These are phyloP conservation scores for Vigna reflexopilosa DNA, from an alignment of 306 rosid species.

Conservation along the genomic window DNA sequence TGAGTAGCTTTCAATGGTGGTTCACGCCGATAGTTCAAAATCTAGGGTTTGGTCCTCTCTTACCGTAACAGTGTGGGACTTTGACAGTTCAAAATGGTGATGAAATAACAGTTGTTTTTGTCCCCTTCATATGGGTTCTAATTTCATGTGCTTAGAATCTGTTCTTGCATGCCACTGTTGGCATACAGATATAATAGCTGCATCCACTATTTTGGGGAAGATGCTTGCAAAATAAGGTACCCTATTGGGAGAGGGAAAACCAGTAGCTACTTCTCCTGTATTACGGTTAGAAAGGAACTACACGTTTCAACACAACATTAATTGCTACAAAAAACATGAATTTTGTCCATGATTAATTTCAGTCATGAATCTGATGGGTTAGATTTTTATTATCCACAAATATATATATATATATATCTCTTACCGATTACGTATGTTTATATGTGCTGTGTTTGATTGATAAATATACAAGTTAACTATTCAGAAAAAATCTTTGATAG, in stretches of 20 bases:
- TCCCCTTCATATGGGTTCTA: slow-evolving; percentile 36
- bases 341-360: too few species aligned
- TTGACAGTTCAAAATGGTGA: slow-evolving; percentile 19
- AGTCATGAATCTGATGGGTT: too few species aligned
- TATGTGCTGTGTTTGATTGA: too few species aligned
- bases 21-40: slow-evolving; percentile 39
- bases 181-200: slow-evolving; percentile 22
- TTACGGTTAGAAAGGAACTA: slow-evolving; percentile 20
- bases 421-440: too few species aligned
- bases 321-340: too few species aligned
- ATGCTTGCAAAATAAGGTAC: slow-evolving; percentile 12
- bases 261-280: neutral
- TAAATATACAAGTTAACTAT: too few species aligned
- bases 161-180: slow-evolving; percentile 43
- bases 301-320: slow-evolving; percentile 12
- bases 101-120: slow-evolving; percentile 42
- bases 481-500: too few species aligned
- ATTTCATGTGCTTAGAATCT: slow-evolving; percentile 38
- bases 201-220: slow-evolving; percentile 3
- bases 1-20: slow-evolving; percentile 21
- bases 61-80: slow-evolving; percentile 36
- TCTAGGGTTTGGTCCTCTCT: slow-evolving; percentile 47
- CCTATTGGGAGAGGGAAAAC: slow-evolving; percentile 1
- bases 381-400: too few species aligned
- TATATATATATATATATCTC: too few species aligned